These are phyloP conservation scores for Emmonsiellopsis sp. DNA, from an alignment of 2,329 filamentous ascomycete genomes.

Conservation along the genomic window DNA sequence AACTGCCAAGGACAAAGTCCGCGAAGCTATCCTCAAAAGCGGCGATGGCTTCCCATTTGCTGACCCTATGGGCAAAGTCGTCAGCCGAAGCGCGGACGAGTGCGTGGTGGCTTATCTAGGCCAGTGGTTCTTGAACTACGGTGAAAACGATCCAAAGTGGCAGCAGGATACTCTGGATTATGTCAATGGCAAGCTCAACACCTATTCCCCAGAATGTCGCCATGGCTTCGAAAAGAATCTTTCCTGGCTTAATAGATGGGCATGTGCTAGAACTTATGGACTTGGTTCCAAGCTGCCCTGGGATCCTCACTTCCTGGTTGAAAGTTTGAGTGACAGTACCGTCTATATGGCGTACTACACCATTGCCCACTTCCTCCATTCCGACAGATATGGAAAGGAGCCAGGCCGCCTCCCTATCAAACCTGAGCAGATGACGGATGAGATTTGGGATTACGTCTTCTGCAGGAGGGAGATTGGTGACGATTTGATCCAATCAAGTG, in stretches of 20 bases:
- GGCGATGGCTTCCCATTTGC: conserved; percentile 83
- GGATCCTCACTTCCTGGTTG: conserved; percentile 84
- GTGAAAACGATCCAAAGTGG: conserved; percentile 73
- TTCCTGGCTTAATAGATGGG: conserved; percentile 92
- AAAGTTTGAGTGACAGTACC: conserved; percentile 84
- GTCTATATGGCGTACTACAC: conserved; percentile 67
- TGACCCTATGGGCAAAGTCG: conserved; percentile 83
- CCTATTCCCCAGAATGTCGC: conserved; percentile 68
- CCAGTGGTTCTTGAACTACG: conserved; percentile 98
- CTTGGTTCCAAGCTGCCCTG: conserved; percentile 91
- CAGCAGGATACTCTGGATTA: conserved; percentile 64
- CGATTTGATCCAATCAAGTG: conserved; percentile 54
- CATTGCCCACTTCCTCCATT: conserved; percentile 58
- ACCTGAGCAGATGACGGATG: conserved; percentile 82
- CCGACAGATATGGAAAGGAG: conserved; percentile 73
- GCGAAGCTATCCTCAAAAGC: conserved; percentile 64
- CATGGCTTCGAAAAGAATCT: conserved; percentile 77
- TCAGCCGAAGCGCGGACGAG: conserved; percentile 81
- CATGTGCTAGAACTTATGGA: conserved; percentile 83
- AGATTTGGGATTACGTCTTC: conserved; percentile 96
- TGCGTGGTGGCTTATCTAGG: conserved; percentile 90
- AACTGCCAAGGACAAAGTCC: conserved; percentile 76
- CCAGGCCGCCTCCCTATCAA: conserved; percentile 60
- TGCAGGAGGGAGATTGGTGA: conserved; percentile 62
- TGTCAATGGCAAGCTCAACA: conserved; percentile 66